Conservation (phyloP, 768 basidiomycete genomes). For the Vararia minispora region DNA sequence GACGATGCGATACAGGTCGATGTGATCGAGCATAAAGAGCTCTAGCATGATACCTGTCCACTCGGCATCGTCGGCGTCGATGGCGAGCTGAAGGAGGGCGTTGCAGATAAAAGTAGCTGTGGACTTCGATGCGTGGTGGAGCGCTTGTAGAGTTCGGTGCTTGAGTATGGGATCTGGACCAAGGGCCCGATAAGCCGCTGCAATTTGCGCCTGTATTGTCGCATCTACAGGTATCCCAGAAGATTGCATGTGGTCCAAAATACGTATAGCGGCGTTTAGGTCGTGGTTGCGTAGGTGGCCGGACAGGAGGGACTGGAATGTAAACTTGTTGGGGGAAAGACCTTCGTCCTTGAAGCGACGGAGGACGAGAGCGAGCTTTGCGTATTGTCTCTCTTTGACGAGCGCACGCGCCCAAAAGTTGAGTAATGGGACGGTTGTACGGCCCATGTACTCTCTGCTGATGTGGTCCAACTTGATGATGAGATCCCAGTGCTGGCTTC, state of each 20-base stretch:
- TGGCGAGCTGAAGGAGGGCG: constrained; percentile 48
- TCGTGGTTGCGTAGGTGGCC: constrained; percentile 63
- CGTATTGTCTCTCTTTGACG: constrained; percentile 37
- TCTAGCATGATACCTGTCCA: constrained; percentile 37
- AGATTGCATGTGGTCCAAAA: constrained; percentile 44
- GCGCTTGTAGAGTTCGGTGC: constrained; percentile 33
- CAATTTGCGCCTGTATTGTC: constrained; percentile 49
- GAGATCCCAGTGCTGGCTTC: no score
- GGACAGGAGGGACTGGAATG: constrained; percentile 58
- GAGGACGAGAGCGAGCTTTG: constrained; percentile 32
- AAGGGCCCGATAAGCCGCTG: constrained; percentile 44
- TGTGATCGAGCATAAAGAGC: constrained; percentile 27
- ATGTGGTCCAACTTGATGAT: constrained; percentile 33
- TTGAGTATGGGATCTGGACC: constrained; percentile 49
- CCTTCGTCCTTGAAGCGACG: constrained; percentile 36
- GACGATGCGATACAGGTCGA: constrained; percentile 4
- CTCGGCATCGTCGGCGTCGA: constrained; percentile 42
- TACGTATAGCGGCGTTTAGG: constrained; percentile 40
- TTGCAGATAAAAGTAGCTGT: constrained; percentile 52
- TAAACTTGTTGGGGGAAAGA: constrained; percentile 43
- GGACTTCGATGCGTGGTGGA: constrained; percentile 29
- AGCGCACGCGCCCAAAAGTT: constrained; percentile 62
- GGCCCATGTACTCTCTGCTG: constrained; percentile 37
- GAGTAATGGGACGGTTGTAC: constrained; percentile 43
- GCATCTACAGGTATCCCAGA: constrained; percentile 43